Evolutionary conservation across 192 early-diverging fungal genomes (phyloP).

Genomic region (Coemansia sp.): DNA sequence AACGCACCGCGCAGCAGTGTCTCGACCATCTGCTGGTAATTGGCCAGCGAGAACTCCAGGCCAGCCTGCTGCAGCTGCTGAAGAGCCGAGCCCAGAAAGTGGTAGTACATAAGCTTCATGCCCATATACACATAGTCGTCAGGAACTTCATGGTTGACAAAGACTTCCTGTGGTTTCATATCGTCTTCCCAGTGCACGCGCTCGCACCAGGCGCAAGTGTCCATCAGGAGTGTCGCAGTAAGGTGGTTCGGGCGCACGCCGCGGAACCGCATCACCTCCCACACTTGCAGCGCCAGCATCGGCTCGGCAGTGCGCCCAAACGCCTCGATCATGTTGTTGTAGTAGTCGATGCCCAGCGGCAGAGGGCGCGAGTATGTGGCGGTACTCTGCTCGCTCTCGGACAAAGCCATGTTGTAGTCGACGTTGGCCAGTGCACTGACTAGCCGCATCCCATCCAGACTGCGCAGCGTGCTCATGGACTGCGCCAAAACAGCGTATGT

Average conservation of each 20-base stretch:
- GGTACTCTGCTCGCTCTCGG: not conserved
- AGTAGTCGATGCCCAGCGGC: conserved; percentile 36
- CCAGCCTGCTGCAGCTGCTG: conserved; percentile 40
- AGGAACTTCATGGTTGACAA: conserved; percentile 26
- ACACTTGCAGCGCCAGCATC: conserved; percentile 41
- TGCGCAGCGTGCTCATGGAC: conserved; percentile 40
- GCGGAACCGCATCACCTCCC: conserved; percentile 52
- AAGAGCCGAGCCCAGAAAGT: conserved; percentile 30
- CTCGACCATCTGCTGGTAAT: conserved; percentile 45
- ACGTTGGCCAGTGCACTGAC: conserved; percentile 40
- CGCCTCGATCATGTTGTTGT: conserved; percentile 49
- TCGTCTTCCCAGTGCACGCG: conserved; percentile 50
- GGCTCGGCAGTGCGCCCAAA: conserved; percentile 44
- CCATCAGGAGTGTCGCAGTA: conserved; percentile 47
- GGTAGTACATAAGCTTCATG: conserved; percentile 35
- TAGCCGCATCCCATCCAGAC: conserved; percentile 42
- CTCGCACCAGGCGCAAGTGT: conserved; percentile 51
- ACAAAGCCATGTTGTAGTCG: conserved; percentile 46
- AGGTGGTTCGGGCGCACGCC: conserved; percentile 39
- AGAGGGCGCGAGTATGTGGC: conserved; percentile 8
- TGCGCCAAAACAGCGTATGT: conserved; percentile 36
- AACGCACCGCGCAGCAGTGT: conserved; percentile 32
- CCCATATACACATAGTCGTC: conserved; percentile 43
- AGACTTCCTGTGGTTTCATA: conserved; percentile 25
- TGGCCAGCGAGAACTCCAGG: conserved; percentile 31